phyloP scores from a whole-genome alignment of 2,329 filamentous ascomycete species.

The Torrubiella hemipterigena region DNA sequence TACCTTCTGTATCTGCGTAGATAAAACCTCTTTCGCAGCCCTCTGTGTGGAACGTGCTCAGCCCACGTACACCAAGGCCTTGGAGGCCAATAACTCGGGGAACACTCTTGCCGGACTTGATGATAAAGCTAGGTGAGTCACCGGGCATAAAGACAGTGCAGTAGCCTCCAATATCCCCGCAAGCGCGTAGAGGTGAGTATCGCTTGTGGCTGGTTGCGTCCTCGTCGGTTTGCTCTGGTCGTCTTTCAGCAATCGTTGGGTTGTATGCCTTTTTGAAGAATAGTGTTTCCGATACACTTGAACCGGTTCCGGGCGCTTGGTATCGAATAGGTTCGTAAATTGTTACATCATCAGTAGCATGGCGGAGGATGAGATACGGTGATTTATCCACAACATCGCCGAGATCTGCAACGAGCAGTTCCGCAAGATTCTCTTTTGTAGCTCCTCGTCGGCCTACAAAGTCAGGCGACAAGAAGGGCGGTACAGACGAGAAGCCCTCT shows the following conservation, averaged over 20 bases:
- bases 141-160: constrained; percentile 76
- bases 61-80: constrained; percentile 53
- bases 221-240: constrained; percentile 36
- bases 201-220: constrained; percentile 33
- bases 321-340: constrained; percentile 72
- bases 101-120: constrained; percentile 67
- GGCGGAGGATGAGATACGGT: constrained; percentile 74
- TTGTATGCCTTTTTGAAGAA: constrained; percentile 69
- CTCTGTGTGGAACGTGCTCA: constrained; percentile 67
- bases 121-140: constrained; percentile 64
- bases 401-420: constrained; percentile 74
- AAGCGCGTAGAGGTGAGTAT: constrained; percentile 41
- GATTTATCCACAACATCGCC: constrained; percentile 59
- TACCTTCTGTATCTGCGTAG: constrained; percentile 62
- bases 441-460: constrained; percentile 57
- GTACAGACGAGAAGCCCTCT: constrained; percentile 67
- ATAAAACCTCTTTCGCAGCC: constrained; percentile 74
- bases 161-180: constrained; percentile 62
- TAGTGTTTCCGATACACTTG: constrained; percentile 41
- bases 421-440: constrained; percentile 60
- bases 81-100: constrained; percentile 66
- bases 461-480: constrained; percentile 62
- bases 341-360: constrained; percentile 68
- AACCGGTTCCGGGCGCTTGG: constrained; percentile 21
- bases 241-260: constrained; percentile 48